Base-by-base conservation (phyloP, 768 basidiomycete genomes). In the Kwoniella botswanensis region DNA sequence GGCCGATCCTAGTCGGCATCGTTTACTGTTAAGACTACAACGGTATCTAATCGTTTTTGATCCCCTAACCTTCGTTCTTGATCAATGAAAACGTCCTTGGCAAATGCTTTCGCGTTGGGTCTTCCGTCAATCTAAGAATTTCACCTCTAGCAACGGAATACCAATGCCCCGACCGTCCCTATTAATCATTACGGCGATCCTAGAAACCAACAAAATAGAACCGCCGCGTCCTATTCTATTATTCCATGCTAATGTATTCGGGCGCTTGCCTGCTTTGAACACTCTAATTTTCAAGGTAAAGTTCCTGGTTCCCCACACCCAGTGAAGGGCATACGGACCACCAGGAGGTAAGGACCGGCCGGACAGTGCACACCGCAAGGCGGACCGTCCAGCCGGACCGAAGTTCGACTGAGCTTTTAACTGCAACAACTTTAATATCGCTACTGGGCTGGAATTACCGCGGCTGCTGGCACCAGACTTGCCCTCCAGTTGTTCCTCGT, bases 21-120 rank as follows among this genome's bases (percentile, higher is more conserved):
- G 89, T 89, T 90, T 90, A 90, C 88, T 88, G 89, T 89, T 89
- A 89, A 89, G 88, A 90, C 89, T 90, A 90, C 88, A 89, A 89
- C 85, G 88, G 89, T 90, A 89, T 90, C 89, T 90, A 88, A 90
- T 89, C 88, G 87, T 90, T 89, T 89, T 90, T 90, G 87, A 88
- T 89, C 89, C 89, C 88, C 89, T 89, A 89, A 89, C 89, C 88
- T 90, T 90, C 88, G 88, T 89, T 89, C 89, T 89, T 89, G 90
- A 90, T 89, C 88, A 89, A 90, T 89, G 89, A 35, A 35, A 35
- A 89, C 89, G 89, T 89, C 88, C 88, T 89, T 89, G 89, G 89
- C 89, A 90, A 90, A 89, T 89, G 89, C 89, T 90, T 90, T 90
- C 88, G 88, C 89, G 79, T 88, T 88, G 89, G 86, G 88, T 90